Evolutionary conservation across 176 grass and related monocot species (phyloP), one percentile per base, ranked within the genome.

Genomic region (Aegilops longissima): DNA sequence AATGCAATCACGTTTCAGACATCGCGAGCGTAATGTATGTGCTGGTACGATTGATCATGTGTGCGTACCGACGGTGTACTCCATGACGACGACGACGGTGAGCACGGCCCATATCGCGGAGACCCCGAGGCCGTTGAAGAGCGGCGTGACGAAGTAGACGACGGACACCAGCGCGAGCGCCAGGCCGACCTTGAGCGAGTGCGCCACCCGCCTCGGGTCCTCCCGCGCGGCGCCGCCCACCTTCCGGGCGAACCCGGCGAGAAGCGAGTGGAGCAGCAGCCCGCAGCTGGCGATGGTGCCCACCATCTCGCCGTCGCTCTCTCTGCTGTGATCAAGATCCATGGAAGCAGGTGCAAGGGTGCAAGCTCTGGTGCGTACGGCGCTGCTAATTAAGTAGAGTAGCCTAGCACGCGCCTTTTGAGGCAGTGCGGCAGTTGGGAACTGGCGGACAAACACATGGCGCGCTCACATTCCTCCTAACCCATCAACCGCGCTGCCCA

Each of bases 61-160:
- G 40, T 7, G 40, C 83, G 42, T 66, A 95, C 95, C 95, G 5
- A 93, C 95, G 3, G 95, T 95, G 75, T 82, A 98, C 65, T 98
- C 95, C 93, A 98, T 98, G 89, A 98, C 93, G 18, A 95, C 81
- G 13, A 92, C 95, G 42, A 95, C 95, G 24, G 93, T 95, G 56
- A 98, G 78, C 54, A 98, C 95, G 1, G 95, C 95, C 93, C 93
- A 95, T 12, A 98, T 29, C 59, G 90, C 78, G 25, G 95, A 90
- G 2, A 77, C 86, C 0, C 93, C 89, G 25, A 95, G 89, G 18
- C 95, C 77, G 2, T 83, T 62, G 86, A 85, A 95, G 17, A 95
- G 89, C 10, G 93, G 86, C 8, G 91, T 92, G 49, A 95, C 81
- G 73, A 89, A 98, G 87, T 98, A 98, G 39, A 92, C 62, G 83